A percentile compares a stretch with the other conserved stretches of the same genome.
Evolutionary conservation across 176 grass and related monocot species (phyloP).

Genomic region (Hsuehochloa calcarea): DNA sequence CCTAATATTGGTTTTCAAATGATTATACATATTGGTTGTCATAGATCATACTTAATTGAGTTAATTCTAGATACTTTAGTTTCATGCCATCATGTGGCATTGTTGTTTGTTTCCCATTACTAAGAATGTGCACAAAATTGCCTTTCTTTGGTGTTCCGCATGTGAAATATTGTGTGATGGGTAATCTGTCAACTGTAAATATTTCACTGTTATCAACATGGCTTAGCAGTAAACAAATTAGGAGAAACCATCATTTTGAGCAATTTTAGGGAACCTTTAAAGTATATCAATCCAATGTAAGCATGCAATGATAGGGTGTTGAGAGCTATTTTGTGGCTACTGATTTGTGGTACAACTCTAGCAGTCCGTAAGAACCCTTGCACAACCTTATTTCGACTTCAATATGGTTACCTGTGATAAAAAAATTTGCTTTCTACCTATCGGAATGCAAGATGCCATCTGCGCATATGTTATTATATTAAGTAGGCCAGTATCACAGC

Average conservation of each 20-base stretch:
- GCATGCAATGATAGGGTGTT: too few species aligned
- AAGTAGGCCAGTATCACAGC: neutral
- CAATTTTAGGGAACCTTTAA: neutral
- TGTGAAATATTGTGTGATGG: neutral
- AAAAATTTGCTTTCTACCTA: neutral
- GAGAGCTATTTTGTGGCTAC: too few species aligned
- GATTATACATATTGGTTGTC: slow-evolving; percentile 8
- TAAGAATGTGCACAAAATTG: neutral
- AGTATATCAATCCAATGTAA: too few species aligned
- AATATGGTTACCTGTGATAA: neutral
- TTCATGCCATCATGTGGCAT: neutral
- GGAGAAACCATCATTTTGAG: neutral
- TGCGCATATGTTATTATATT: neutral
- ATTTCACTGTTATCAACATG: neutral
- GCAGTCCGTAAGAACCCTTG: too few species aligned
- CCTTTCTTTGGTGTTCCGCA: neutral
- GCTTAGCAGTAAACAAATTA: neutral
- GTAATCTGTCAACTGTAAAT: too few species aligned
- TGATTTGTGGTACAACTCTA: too few species aligned
- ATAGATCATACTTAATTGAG: neutral
- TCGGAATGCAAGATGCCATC: neutral
- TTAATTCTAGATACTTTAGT: neutral
- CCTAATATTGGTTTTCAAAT: neutral
- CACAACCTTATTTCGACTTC: neutral
- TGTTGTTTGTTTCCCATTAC: neutral